Base-by-base conservation (phyloP, 305 asterid genomes). In the Fraxinus latifolia region DNA sequence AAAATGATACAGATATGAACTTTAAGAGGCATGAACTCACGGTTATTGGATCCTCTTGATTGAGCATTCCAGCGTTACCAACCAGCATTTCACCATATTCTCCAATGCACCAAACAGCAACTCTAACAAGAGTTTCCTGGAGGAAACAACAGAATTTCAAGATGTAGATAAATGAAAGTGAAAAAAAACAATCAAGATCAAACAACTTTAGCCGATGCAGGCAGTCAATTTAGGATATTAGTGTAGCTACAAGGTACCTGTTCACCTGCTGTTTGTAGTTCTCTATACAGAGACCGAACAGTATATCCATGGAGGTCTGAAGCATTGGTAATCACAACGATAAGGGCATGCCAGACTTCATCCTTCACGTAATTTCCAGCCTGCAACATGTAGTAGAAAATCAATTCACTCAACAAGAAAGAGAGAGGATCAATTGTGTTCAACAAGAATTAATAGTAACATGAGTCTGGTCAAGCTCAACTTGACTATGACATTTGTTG, bases 61-160 rank as follows among this genome's bases (percentile, higher is more conserved):
- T 93, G 84, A 96, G 97, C 92, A 93, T 82, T 87, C 94, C 98
- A 23, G 87, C 82, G 85, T 89, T 91, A 79, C 86, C 85, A 82
- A 92, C 90, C 90, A 96, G 88, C 92, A 96, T 85, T 82, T 96
- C 99, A 65, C 97, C 99, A 82, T 92, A 96, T 90, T 96, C 99
- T 84, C 99, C 99, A 39, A 94, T 90, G 91, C 98, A 96, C 99
- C 99, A 96, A 84, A 96, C 97, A 44, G 96, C 94, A 87, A 94
- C 98, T 84, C 97, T 92, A 83, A 94, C 92, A 84, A 96, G 99
- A 84, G 91, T 89, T 91, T 92, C 98, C 99, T 96, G 80, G 75
- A 83, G 86, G 80, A 80, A 34, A 86, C 68, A 77, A 82, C 42
- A 60, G 17, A 78, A 67, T 74, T 71, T 81, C 76, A 80, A 68